phyloP scores from a whole-genome alignment of 352 stramenopile genomes.

The Phytophthora boehmeriae region DNA sequence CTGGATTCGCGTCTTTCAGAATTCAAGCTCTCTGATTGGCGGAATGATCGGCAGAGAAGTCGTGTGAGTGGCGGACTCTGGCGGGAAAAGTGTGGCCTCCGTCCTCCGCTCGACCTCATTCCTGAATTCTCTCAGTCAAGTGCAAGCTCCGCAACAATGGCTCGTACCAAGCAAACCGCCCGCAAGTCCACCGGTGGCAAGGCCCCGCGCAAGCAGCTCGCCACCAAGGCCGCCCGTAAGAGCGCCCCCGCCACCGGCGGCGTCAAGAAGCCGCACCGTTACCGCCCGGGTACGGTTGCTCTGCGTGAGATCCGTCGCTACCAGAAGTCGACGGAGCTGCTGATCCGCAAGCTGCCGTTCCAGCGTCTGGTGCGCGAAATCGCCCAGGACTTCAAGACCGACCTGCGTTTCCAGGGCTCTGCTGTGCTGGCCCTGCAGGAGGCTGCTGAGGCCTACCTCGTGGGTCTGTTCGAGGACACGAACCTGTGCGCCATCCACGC shows the following conservation, averaged over 20 bases:
- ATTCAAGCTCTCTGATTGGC: constrained; percentile 24
- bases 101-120: constrained; percentile 22
- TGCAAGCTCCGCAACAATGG: constrained; percentile 57
- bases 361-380: constrained; percentile 95
- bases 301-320: constrained; percentile 97
- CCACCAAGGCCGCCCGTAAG: constrained; percentile 90
- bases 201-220: constrained; percentile 91
- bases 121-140: constrained; percentile 40
- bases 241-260: constrained; percentile 87
- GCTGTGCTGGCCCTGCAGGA: constrained; percentile 89
- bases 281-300: constrained; percentile 88
- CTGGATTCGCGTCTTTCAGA: constrained; percentile 4
- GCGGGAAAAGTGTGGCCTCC: constrained; percentile 1
- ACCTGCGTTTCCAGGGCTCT: constrained; percentile 89
- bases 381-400: constrained; percentile 88
- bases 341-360: constrained; percentile 97
- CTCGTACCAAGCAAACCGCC: constrained; percentile 94
- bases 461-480: constrained; percentile 89
- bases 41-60: constrained; percentile 4
- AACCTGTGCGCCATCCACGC: constrained; percentile 95
- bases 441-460: constrained; percentile 87
- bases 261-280: constrained; percentile 93
- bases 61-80: constrained; percentile 5
- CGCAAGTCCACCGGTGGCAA: constrained; percentile 93
- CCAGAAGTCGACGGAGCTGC: constrained; percentile 96